phyloP scores from a whole-genome alignment of 805 yeast genomes.

The Candida fluviatilis region DNA sequence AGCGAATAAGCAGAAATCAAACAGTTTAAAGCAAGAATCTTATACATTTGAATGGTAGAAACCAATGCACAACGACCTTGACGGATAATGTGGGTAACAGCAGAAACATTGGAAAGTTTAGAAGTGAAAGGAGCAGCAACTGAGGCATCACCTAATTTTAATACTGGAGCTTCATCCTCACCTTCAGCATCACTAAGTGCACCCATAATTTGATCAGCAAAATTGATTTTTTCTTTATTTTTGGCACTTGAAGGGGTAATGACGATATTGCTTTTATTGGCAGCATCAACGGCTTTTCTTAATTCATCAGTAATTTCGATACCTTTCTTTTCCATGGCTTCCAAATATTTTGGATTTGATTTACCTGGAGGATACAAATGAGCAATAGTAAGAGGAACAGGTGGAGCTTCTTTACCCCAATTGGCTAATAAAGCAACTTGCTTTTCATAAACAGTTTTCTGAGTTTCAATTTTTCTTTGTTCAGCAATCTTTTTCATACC shows the following conservation, averaged over 20 bases:
- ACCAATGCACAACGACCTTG: conserved; percentile 98
- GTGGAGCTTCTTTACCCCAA: conserved; percentile 84
- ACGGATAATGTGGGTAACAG: conserved; percentile 90
- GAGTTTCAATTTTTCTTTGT: conserved; percentile 61
- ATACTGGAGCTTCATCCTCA: conserved; percentile 86
- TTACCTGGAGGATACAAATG: conserved; percentile 97
- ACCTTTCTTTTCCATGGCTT: conserved; percentile 83
- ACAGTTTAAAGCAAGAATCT: conserved; percentile 94
- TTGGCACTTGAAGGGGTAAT: conserved; percentile 24
- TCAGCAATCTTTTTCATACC: conserved; percentile 88
- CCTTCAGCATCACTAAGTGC: conserved; percentile 50
- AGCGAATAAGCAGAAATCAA: conserved; percentile 93
- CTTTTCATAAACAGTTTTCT: conserved; percentile 70
- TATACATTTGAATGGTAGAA: conserved; percentile 98
- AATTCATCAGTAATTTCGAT: conserved; percentile 73
- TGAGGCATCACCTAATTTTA: conserved; percentile 96
- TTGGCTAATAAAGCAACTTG: conserved; percentile 73
- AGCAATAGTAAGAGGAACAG: conserved; percentile 83
- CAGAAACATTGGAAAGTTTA: conserved; percentile 83
- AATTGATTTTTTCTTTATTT: conserved; percentile 20
- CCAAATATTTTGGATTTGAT: conserved; percentile 78
- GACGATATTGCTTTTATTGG: conserved; percentile 33
- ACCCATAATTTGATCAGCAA: conserved; percentile 63
- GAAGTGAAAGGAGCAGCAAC: conserved; percentile 99
- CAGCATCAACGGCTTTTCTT: conserved; percentile 53